These are phyloP conservation scores for Pseudoneurospora amorphoporcata DNA, from an alignment of 495 filamentous ascomycete species.

Conservation along the genomic window DNA sequence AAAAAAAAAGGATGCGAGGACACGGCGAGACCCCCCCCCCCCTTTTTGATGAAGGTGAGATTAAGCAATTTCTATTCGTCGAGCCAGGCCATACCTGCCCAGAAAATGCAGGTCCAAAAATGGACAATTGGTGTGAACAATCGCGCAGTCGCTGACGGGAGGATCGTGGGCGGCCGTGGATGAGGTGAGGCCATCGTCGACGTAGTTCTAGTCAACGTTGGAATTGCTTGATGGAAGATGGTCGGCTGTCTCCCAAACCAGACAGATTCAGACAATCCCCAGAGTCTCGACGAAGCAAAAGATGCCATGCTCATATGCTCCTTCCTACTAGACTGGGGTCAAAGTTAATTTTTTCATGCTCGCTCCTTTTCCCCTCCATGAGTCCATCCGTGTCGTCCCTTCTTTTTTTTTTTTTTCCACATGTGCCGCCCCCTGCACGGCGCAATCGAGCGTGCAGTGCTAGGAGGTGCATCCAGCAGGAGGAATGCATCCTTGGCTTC, in stretches of 20 bases:
- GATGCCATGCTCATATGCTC: background rate
- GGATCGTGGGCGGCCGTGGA: background rate
- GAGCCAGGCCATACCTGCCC: constrained; percentile 4
- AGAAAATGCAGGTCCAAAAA: background rate
- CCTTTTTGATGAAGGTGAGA: constrained; percentile 21
- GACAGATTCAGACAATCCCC: background rate
- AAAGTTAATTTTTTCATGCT: background rate
- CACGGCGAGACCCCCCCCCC: constrained; percentile 7
- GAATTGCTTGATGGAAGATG: background rate
- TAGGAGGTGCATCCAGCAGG: background rate
- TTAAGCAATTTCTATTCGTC: constrained; percentile 29
- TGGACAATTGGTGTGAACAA: background rate
- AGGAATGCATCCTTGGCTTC: background rate
- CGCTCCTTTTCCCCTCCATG: background rate
- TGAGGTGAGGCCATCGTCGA: background rate
- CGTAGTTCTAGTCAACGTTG: background rate
- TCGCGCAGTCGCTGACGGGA: background rate
- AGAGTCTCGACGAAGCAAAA: background rate
- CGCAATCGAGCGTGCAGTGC: background rate
- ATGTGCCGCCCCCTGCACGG: background rate
- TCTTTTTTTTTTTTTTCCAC: background rate
- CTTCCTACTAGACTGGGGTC: background rate
- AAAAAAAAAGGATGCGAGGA: background rate
- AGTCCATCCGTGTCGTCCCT: background rate
- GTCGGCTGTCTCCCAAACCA: background rate